phyloP scores from a whole-genome alignment of 768 basidiomycete genomes.

The Trametopsis cervina region DNA sequence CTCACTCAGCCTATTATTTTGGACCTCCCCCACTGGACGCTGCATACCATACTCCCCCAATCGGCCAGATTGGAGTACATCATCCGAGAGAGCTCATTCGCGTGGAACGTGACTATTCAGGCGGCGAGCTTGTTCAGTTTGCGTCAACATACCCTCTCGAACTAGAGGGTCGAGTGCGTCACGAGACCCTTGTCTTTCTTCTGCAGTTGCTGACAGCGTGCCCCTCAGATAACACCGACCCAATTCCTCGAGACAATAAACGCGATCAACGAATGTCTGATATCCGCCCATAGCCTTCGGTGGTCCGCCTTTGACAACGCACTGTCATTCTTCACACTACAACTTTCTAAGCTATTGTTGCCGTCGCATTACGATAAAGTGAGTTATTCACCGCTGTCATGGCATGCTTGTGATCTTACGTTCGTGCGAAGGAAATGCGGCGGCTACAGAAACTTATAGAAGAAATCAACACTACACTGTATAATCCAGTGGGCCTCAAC shows the following conservation, averaged over 20 bases:
- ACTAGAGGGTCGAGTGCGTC: constrained; percentile 82
- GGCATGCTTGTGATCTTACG: neutral
- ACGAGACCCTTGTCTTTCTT: neutral
- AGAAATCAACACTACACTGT: constrained; percentile 62
- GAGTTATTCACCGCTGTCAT: constrained; percentile 8
- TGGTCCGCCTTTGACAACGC: constrained; percentile 73
- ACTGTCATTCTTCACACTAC: constrained; percentile 72
- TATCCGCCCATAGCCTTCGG: constrained; percentile 75
- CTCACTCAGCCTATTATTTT: constrained; percentile 79
- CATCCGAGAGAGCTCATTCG: constrained; percentile 89
- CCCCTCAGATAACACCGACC: constrained; percentile 79
- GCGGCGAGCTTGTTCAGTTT: constrained; percentile 89
- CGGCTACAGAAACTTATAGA: constrained; percentile 57
- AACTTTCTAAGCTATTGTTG: constrained; percentile 64
- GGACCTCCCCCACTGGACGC: constrained; percentile 72
- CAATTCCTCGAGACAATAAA: constrained; percentile 89
- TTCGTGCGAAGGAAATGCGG: constrained; percentile 62
- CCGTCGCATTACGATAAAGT: constrained; percentile 83
- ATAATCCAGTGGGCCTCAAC: constrained; percentile 83
- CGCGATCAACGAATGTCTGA: constrained; percentile 80
- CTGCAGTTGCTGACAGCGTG: too few relatives aligned
- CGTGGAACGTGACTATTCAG: constrained; percentile 87
- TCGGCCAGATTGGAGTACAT: constrained; percentile 83
- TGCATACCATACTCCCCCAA: constrained; percentile 73
- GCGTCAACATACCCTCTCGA: constrained; percentile 85